Evolutionary conservation across 1,284 basidiomycete species (phyloP).

Genomic region (Gymnopus androsaceus): DNA sequence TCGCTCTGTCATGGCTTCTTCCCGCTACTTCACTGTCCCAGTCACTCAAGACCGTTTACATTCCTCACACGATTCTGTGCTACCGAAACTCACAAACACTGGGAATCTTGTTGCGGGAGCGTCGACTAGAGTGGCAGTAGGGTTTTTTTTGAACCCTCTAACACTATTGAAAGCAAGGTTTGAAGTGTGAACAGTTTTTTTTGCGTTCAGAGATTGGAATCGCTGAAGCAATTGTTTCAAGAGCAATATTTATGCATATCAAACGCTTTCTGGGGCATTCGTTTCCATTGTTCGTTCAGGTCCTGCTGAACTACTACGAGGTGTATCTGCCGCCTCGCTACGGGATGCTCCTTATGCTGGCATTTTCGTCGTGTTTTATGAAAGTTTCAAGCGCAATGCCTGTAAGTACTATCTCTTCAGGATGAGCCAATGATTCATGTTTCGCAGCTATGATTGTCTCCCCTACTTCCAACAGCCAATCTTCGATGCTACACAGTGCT

Average conservation of each 20-base stretch:
- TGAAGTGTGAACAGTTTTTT: constrained; percentile 61
- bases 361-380: constrained; percentile 90
- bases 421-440: background rate
- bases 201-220: constrained; percentile 6
- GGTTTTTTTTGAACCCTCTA: constrained; percentile 90
- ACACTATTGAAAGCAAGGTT: constrained; percentile 94
- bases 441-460: constrained; percentile 12
- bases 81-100: constrained; percentile 75
- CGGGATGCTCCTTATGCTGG: constrained; percentile 97
- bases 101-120: constrained; percentile 94
- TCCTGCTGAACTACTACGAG: constrained; percentile 82
- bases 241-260: constrained; percentile 82
- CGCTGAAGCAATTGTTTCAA: constrained; percentile 31
- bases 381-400: constrained; percentile 75
- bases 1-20: constrained; percentile 69
- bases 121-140: constrained; percentile 81
- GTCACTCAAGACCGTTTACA: background rate
- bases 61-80: constrained; percentile 46
- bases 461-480: constrained; percentile 12
- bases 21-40: constrained; percentile 54
- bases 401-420: constrained; percentile 41
- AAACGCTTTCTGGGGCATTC: constrained; percentile 64
- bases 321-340: constrained; percentile 87
- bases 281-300: constrained; percentile 69
- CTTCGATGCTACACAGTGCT: constrained; percentile 51